A percentile compares a stretch with the other conserved stretches of the same genome.
These are phyloP conservation scores for Breviolum minutum DNA, from an alignment of 73 alveolate genomes.

Conservation along the genomic window DNA sequence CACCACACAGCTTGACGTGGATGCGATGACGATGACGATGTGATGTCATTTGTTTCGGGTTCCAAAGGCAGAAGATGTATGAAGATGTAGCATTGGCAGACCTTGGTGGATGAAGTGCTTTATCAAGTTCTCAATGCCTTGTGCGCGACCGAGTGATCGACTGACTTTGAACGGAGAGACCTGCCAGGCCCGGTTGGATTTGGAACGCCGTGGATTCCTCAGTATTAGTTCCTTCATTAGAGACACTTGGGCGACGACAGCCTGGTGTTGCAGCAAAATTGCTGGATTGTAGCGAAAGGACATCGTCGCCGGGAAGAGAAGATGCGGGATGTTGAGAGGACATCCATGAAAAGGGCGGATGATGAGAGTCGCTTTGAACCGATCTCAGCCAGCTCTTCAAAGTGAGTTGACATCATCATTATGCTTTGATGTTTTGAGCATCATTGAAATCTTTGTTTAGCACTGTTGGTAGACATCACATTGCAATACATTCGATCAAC, in stretches of 20 bases:
- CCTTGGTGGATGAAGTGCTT: no score
- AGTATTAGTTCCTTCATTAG: no score
- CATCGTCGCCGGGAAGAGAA: conserved; percentile 36
- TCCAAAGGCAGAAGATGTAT: no score
- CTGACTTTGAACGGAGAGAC: background rate
- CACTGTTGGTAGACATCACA: background rate
- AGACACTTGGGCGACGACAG: background rate
- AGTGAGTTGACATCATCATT: background rate
- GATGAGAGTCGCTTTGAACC: conserved; percentile 42
- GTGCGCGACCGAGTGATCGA: no score
- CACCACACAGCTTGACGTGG: no score
- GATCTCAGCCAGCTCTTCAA: background rate
- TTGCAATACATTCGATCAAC: background rate
- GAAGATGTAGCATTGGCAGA: no score
- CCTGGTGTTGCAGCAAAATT: background rate
- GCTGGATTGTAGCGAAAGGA: background rate
- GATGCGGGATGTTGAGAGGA: conserved; percentile 23
- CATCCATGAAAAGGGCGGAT: conserved; percentile 55
- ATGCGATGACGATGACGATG: no score
- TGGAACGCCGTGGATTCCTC: conserved; percentile 45
- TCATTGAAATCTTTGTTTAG: background rate
- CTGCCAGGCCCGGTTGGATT: conserved; percentile 56
- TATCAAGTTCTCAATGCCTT: no score
- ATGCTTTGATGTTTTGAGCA: background rate
- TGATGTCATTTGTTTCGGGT: no score